Conservation (phyloP, 139 green algal genomes). For the Chlorella ohadii region DNA sequence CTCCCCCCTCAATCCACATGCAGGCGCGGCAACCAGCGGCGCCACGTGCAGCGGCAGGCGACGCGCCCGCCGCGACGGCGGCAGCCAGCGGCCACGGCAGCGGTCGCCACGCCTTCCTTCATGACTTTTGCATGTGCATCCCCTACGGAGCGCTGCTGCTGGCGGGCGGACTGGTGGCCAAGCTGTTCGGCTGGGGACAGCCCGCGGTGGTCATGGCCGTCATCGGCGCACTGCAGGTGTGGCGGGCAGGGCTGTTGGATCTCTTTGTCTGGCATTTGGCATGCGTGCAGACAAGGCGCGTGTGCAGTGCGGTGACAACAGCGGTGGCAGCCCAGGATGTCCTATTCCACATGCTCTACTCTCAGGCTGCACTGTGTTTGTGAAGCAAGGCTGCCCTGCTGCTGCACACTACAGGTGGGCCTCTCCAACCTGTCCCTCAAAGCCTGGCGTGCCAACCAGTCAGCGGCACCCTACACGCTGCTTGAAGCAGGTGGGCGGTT, state of each 20-base stretch:
- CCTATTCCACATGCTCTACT: too few relatives aligned
- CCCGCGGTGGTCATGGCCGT: slow-evolving; percentile 4
- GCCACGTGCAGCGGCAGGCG: neutral
- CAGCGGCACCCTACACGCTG: neutral
- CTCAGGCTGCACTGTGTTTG: too few relatives aligned
- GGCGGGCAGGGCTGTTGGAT: too few relatives aligned
- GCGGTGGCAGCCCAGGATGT: too few relatives aligned
- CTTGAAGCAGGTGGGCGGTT: slow-evolving; percentile 3
- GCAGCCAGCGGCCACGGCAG: neutral
- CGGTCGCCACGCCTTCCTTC: slow-evolving; percentile 63
- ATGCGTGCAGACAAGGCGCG: too few relatives aligned
- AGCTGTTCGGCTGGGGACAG: slow-evolving; percentile 14
- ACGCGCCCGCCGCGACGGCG: neutral
- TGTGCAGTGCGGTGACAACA: too few relatives aligned
- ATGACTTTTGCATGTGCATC: slow-evolving; percentile 91
- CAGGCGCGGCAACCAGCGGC: neutral
- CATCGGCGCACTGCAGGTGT: slow-evolving; percentile 1
- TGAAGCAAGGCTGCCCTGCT: too few relatives aligned
- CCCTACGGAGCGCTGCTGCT: slow-evolving; percentile 70
- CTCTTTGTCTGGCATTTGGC: too few relatives aligned
- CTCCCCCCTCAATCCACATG: neutral
- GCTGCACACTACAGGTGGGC: too few relatives aligned
- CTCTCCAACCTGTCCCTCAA: slow-evolving; percentile 35
- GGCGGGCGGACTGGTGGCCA: slow-evolving; percentile 52
- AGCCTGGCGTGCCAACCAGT: slow-evolving; percentile 13